A percentile compares a stretch with the other conserved stretches of the same genome.
Evolutionary conservation across 768 basidiomycete genomes (phyloP).

Genomic region (Macrolepiota albuminosa): DNA sequence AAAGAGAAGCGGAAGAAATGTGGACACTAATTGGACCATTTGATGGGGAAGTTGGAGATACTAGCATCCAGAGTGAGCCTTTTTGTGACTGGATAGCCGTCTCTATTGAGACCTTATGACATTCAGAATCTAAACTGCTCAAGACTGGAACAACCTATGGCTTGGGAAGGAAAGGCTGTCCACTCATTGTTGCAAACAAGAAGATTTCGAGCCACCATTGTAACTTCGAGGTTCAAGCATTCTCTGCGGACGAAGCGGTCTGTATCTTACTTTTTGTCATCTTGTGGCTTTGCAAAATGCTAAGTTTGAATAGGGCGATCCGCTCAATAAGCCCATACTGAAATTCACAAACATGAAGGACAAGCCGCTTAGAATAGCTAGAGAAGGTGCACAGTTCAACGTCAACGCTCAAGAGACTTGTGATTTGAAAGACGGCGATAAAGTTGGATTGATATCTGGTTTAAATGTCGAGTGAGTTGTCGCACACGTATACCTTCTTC

Average conservation of each 20-base stretch:
- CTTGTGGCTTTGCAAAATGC: not conserved
- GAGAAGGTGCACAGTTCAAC: constrained; percentile 28
- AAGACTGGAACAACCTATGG: constrained; percentile 52
- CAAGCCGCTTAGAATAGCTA: constrained; percentile 38
- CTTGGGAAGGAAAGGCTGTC: constrained; percentile 54
- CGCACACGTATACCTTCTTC: not conserved
- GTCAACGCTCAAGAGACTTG: constrained; percentile 32
- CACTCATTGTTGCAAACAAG: constrained; percentile 50
- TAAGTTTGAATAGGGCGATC: constrained; percentile 38
- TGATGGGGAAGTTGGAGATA: constrained; percentile 36
- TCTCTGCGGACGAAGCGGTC: constrained; percentile 51
- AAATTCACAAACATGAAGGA: constrained; percentile 43
- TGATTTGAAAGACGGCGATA: constrained; percentile 53
- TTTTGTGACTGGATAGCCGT: not conserved
- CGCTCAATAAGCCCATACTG: constrained; percentile 42
- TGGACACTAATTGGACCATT: constrained; percentile 55
- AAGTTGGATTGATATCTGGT: constrained; percentile 39
- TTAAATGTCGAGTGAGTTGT: constrained; percentile 41
- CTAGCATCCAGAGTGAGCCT: constrained; percentile 34
- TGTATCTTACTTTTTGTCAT: constrained; percentile 21
- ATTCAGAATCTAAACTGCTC: constrained; percentile 46
- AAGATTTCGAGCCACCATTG: constrained; percentile 64
- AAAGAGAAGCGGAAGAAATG: constrained; percentile 27
- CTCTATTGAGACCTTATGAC: not conserved
- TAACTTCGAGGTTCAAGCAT: constrained; percentile 50